Evolutionary conservation across 108 stramenopile genomes (phyloP).

Genomic region (Bacterosira constricta): DNA sequence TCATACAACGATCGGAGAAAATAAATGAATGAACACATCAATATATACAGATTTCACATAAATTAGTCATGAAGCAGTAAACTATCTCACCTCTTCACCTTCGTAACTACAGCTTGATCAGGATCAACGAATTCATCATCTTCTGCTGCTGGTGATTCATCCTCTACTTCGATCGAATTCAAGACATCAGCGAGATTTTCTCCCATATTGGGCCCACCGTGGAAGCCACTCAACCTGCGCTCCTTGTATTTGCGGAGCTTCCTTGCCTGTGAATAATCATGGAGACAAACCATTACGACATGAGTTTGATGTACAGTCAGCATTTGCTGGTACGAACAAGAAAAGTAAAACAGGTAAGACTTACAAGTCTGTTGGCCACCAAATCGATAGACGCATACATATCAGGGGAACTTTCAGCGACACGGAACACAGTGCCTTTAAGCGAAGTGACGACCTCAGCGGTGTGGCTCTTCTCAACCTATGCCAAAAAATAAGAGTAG

Average conservation of each 20-base stretch:
- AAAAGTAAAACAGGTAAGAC: not conserved
- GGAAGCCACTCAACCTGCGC: constrained; percentile 78
- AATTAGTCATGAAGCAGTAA: no score
- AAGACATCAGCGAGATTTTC: constrained; percentile 78
- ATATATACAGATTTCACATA: no score
- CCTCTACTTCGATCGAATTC: constrained; percentile 50
- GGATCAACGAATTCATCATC: constrained; percentile 65
- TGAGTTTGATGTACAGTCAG: not conserved
- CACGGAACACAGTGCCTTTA: constrained; percentile 83
- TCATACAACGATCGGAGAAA: not conserved
- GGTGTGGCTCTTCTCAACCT: constrained; percentile 83
- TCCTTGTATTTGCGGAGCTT: constrained; percentile 89
- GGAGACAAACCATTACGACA: not conserved
- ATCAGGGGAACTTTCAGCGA: constrained; percentile 68
- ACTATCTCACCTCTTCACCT: constrained; percentile 60
- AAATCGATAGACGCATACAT: constrained; percentile 89
- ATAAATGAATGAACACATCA: not conserved
- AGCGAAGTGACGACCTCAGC: constrained; percentile 78
- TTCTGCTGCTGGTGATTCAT: constrained; percentile 26
- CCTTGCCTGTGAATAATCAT: constrained; percentile 36
- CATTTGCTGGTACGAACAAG: not conserved
- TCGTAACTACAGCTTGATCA: constrained; percentile 74
- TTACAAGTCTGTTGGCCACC: constrained; percentile 65
- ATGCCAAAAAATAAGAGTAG: constrained; percentile 1
- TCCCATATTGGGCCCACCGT: constrained; percentile 79